Conservation (phyloP, 2,329 filamentous ascomycete genomes). For the Diatrype stigma region DNA sequence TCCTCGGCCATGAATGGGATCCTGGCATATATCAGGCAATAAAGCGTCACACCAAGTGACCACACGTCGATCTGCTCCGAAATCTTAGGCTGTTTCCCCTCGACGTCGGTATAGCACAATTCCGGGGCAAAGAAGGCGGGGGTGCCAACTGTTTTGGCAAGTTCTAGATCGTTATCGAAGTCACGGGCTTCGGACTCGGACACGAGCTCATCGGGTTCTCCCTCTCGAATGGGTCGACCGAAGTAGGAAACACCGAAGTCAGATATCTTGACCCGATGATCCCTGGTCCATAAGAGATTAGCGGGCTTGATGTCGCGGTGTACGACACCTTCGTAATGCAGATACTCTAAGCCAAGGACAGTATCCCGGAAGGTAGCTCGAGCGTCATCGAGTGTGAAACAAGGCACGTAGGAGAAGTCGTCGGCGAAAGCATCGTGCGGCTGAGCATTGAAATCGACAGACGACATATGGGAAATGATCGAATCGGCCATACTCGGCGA, state of each 20-base stretch:
- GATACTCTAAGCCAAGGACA: constrained; percentile 86
- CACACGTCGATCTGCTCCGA: constrained; percentile 95
- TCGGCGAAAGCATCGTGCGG: constrained; percentile 69
- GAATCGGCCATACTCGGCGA: constrained; percentile 81
- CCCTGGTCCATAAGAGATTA: constrained; percentile 82
- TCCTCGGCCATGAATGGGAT: constrained; percentile 91
- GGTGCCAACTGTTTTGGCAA: constrained; percentile 97
- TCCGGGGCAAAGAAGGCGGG: constrained; percentile 97
- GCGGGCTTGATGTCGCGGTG: constrained; percentile 85
- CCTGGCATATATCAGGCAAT: constrained; percentile 89
- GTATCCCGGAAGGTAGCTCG: constrained; percentile 87
- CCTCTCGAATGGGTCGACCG: constrained; percentile 79
- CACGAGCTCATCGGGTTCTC: constrained; percentile 69
- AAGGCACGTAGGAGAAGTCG: constrained; percentile 89
- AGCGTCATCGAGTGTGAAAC: constrained; percentile 81
- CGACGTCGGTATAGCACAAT: constrained; percentile 82
- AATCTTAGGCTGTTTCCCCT: constrained; percentile 67
- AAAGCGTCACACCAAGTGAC: constrained; percentile 93
- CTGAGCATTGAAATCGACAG: constrained; percentile 54
- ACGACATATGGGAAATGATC: constrained; percentile 66
- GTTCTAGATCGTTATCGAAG: constrained; percentile 86
- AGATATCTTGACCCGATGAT: constrained; percentile 91
- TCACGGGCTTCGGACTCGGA: constrained; percentile 81
- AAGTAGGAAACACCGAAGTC: constrained; percentile 99
- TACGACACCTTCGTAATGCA: constrained; percentile 82